Base-by-base conservation (phyloP, 140 eudicot species). In the Bidens hawaiensis region DNA sequence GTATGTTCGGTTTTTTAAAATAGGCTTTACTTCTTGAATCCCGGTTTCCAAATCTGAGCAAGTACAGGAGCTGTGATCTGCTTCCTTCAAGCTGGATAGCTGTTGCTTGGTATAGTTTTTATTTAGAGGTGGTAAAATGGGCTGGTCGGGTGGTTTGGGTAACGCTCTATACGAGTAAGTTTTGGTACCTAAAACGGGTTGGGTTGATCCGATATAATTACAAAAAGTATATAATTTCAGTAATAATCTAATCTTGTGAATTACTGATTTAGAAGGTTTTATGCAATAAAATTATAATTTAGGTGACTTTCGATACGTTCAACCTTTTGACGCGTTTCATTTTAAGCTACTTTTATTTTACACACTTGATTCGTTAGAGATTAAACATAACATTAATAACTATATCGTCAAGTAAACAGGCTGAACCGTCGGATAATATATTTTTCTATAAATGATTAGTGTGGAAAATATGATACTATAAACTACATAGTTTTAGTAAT, bases 51-150 rank as follows among this genome's bases (percentile, higher is more conserved):
- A 83, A 77, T 62, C 87, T 90, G 63, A 68, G 41, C 60, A 76
- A 40, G 5, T 87, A 64, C 64, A 71, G 69, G 54, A 90, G 98
- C 76, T 82, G 83, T 50, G 98, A 90, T 66, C 49, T 90, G 23
- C 70, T 71, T 28, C 83, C 94, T 38, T 23, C 85, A 40, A 90
- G 98, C 82, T 90, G 98, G 98, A 58, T 90, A 21, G 71, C 80
- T 59, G 84, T 87, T 18, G 91, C 94, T 64, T 90, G 96, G 96
- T 54, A 67, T 40, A 16, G 4, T 18, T 40, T 52, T 40, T 49
- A 48, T n/a, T n/a, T 65, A 31, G 11, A 14, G 8, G 62, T 31
- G 22, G 62, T 15, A 19, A 22, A 19, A 50, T 43, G 47, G 55
- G 26, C 3, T 12, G 38, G 15, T 27, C 42, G 12, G 50, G 23